phyloP scores from a whole-genome alignment of 441 rosid species.

The Pelargonium fulgidum region DNA sequence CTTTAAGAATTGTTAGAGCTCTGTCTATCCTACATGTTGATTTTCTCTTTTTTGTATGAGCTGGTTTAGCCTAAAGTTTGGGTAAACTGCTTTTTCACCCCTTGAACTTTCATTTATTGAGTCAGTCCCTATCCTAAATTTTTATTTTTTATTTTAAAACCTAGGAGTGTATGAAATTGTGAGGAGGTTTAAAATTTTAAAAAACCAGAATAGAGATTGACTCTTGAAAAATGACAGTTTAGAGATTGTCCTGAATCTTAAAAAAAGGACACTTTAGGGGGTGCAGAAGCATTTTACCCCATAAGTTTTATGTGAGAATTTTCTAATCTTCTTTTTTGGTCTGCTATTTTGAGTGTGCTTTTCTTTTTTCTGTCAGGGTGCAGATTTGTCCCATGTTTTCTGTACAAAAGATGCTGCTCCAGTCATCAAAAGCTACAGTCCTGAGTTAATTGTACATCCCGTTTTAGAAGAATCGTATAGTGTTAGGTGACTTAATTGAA shows the following conservation, averaged over 20 bases:
- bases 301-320: background rate
- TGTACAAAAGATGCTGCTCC: constrained; percentile 93
- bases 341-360: constrained; percentile 13
- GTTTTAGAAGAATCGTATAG: constrained; percentile 74
- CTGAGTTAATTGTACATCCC: constrained; percentile 90
- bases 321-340: background rate
- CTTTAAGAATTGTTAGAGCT: constrained; percentile 64
- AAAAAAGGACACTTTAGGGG: too few species aligned
- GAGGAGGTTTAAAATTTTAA: too few species aligned
- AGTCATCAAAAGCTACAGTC: constrained; percentile 90
- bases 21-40: constrained; percentile 1
- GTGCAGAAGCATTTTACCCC: too few species aligned
- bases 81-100: too few species aligned
- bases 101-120: too few species aligned
- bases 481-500: constrained; percentile 39
- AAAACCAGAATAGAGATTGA: too few species aligned
- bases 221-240: too few species aligned
- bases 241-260: too few species aligned
- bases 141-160: too few species aligned
- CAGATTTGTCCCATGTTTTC: constrained; percentile 94
- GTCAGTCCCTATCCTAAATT: too few species aligned
- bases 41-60: constrained; percentile 9
- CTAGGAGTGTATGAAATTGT: too few species aligned
- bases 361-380: constrained; percentile 49
- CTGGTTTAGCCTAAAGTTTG: constrained; percentile 12